Conservation (phyloP, 2,329 filamentous ascomycete species). For the Leptographium wingfieldii region DNA sequence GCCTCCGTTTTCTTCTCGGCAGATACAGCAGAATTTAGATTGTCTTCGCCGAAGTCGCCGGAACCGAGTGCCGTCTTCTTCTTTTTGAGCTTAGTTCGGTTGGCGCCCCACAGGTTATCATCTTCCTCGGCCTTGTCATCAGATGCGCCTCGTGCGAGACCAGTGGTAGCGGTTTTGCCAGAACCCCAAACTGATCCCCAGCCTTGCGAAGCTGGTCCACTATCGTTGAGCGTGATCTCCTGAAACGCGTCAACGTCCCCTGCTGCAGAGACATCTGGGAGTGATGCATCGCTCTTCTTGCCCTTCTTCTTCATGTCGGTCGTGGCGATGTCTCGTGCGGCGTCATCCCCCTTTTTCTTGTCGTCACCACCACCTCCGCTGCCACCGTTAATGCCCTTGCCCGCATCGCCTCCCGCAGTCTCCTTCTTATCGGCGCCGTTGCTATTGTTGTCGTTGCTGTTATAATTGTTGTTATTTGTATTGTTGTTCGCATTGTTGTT, state of each 20-base stretch:
- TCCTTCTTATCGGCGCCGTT: constrained; percentile 23
- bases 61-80: constrained; percentile 33
- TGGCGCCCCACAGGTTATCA: constrained; percentile 36
- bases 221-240: constrained; percentile 54
- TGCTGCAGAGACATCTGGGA: constrained; percentile 11
- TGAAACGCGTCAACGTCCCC: constrained; percentile 45
- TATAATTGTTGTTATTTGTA: constrained; percentile 29
- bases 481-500: constrained; percentile 31
- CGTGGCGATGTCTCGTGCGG: constrained; percentile 15
- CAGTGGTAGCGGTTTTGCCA: constrained; percentile 32
- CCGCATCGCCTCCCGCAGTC: constrained; percentile 16
- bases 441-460: constrained; percentile 15
- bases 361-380: constrained; percentile 21
- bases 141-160: constrained; percentile 27
- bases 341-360: constrained; percentile 1
- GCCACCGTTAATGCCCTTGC: constrained; percentile 16
- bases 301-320: constrained; percentile 40
- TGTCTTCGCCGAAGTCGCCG: constrained; percentile 25
- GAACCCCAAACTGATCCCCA: constrained; percentile 48
- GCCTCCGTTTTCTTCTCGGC: constrained; percentile 27
- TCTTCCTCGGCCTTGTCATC: constrained; percentile 26
- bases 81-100: constrained; percentile 38
- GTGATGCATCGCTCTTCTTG: constrained; percentile 27
- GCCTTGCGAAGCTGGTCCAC: constrained; percentile 37
- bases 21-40: constrained; percentile 13